Evolutionary conservation across 805 yeast species (phyloP).

Genomic region (Kluyveromyces starmeri): DNA sequence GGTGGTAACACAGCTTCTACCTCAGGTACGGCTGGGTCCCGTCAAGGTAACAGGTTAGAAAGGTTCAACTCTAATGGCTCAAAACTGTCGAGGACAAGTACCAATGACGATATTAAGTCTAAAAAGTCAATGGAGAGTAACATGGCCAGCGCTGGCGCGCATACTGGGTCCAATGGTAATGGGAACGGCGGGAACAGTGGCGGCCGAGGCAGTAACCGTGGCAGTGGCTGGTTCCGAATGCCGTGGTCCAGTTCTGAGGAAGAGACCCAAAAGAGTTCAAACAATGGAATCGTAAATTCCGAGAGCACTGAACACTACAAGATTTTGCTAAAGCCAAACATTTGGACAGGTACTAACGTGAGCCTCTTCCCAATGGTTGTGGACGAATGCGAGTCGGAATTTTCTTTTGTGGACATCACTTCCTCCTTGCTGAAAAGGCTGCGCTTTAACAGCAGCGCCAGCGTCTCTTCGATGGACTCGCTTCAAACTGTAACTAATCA

Average conservation of each 20-base stretch:
- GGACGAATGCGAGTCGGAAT: slow-evolving; percentile 29
- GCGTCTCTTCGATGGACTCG: slow-evolving; percentile 10
- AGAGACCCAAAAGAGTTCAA: slow-evolving; percentile 5
- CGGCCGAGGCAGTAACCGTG: neutral
- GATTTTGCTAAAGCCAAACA: slow-evolving; percentile 33
- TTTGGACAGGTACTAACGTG: slow-evolving; percentile 45
- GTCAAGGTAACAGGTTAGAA: slow-evolving; percentile 13
- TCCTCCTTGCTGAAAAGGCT: slow-evolving; percentile 32
- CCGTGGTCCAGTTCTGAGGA: slow-evolving; percentile 4
- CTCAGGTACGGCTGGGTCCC: slow-evolving; percentile 8
- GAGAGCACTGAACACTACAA: slow-evolving; percentile 3
- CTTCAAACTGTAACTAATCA: slow-evolving; percentile 4
- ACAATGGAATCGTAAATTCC: slow-evolving; percentile 3
- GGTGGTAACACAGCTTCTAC: slow-evolving; percentile 3
- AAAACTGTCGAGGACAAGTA: slow-evolving; percentile 21
- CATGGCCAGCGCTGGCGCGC: slow-evolving; percentile 9
- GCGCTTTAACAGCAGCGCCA: slow-evolving; percentile 26
- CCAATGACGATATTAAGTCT: slow-evolving; percentile 12
- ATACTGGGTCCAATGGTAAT: slow-evolving; percentile 8
- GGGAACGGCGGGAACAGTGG: neutral
- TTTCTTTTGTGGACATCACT: slow-evolving; percentile 35
- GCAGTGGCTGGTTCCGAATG: slow-evolving; percentile 4
- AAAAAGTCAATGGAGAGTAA: slow-evolving; percentile 1
- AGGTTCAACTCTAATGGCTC: slow-evolving; percentile 24
- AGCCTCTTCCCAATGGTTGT: slow-evolving; percentile 41